A percentile compares a stretch with the other conserved stretches of the same genome.
Evolutionary conservation across 176 grass and related monocot species (phyloP).

Genomic region (Ananas comosus): DNA sequence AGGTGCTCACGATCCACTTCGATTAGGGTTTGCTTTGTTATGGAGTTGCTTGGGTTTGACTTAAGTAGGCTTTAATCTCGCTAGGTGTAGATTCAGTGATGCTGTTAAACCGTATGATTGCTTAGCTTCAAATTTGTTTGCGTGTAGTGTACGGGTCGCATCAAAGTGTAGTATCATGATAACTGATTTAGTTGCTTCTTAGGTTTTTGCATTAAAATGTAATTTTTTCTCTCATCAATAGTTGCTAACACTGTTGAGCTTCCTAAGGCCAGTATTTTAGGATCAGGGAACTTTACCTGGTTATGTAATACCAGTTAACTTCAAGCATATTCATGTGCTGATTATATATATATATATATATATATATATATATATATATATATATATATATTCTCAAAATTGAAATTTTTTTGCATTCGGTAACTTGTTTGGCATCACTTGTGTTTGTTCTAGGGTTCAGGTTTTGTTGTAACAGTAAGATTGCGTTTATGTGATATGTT

Average conservation of each 20-base stretch:
- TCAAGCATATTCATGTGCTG: too few relatives aligned
- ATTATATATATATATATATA: too few relatives aligned
- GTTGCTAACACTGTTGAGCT: too few relatives aligned
- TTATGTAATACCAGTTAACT: too few relatives aligned
- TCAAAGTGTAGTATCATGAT: neutral
- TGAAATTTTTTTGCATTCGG: too few relatives aligned
- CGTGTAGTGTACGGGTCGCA: neutral
- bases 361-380: too few relatives aligned
- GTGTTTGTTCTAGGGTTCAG: neutral
- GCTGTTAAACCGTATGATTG: neutral
- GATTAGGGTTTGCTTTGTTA: neutral
- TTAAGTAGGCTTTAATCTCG: conserved; percentile 17
- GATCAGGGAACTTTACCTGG: too few relatives aligned
- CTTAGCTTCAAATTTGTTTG: neutral
- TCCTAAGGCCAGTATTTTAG: too few relatives aligned
- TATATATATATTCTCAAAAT: too few relatives aligned
- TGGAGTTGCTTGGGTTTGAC: neutral
- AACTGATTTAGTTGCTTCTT: neutral
- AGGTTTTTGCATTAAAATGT: neutral
- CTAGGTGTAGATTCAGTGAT: neutral
- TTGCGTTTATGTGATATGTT: neutral
- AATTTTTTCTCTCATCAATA: neutral
- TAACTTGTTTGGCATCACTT: too few relatives aligned
- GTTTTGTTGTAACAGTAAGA: neutral
- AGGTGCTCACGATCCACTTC: conserved; percentile 23